Evolutionary conservation across 129 eudicot species (phyloP), one percentile per base, ranked within the genome.

Genomic region (Erigeron canadensis): DNA sequence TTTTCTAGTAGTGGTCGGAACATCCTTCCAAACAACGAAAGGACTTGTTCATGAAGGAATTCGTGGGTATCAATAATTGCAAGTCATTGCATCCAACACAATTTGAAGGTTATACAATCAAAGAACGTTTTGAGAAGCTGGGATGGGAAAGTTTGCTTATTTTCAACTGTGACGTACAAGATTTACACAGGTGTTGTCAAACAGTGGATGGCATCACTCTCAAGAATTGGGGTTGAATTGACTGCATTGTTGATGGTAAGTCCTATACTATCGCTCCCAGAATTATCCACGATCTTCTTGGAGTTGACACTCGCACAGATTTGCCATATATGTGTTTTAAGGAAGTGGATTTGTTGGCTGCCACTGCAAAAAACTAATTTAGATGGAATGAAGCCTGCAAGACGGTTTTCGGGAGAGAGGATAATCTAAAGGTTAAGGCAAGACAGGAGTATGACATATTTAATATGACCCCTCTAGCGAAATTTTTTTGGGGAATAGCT

Each of bases 41-140:
- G 42, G 17, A 13, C 1, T 28, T 59, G 42, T 59, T 59, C 18
- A 23, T 28, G 8, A 59, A 59, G 17, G 23, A 59, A 18, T 10
- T 59, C 10, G 11, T 6, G 11, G 12, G 13, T 28, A 28, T 59
- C 7, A 40, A 23, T 17, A 11, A 10, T 21, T 16, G 40, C 65
- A 59, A 59, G 15, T 12, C 65, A 28, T 12, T 28, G 42, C 65
- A 67, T 23, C 59, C 72, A 1, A 67, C 72, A 4, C 44, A 67
- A 46, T 47, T 67, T 10, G 72, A 67, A 28, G 72, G 72, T 28
- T 67, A 67, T 47, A 47, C 59, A 7, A 67, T 67, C 59, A 67
- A 44, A 15, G 59, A 67, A 47, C 28, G 72, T 28, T 67, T 67
- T 47, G 7, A 12, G 19, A 23, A 21, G 28, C 46, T 67, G 59